Conservation (phyloP, 441 rosid species). For the Erodium moschatum region DNA sequence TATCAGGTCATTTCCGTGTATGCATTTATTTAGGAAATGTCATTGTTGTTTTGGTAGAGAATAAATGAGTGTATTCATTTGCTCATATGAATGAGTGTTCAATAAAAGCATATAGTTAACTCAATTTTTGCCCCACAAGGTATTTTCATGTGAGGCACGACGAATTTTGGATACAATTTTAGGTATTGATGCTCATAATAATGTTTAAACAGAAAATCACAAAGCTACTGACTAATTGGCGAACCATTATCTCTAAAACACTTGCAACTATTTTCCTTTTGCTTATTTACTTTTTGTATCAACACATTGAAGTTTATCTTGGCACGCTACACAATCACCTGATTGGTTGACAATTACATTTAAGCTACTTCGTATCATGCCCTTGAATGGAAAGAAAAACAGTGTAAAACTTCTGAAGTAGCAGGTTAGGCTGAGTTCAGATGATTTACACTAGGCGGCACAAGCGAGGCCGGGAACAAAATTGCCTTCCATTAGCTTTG, state of each 20-base stretch:
- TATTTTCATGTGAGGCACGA: no score
- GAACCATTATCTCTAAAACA: background rate
- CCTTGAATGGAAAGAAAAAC: no score
- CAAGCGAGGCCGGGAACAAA: constrained; percentile 85
- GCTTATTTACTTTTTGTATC: background rate
- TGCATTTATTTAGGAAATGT: no score
- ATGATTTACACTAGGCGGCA: constrained; percentile 51
- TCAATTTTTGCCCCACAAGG: no score
- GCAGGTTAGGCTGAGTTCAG: background rate
- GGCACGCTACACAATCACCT: background rate
- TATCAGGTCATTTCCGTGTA: no score
- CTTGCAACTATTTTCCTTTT: background rate
- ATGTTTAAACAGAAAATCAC: background rate
- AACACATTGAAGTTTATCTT: background rate
- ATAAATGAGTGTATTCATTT: no score
- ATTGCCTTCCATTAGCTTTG: constrained; percentile 75
- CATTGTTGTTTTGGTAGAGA: no score
- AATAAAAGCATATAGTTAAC: no score
- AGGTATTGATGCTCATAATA: background rate
- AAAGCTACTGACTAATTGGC: background rate
- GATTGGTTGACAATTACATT: background rate
- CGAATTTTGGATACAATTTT: no score
- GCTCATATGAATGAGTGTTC: no score
- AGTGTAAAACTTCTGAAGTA: background rate
- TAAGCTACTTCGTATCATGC: background rate